Base-by-base conservation (phyloP, 2,329 filamentous ascomycete genomes). In the Purpureocillium lavendulum region DNA sequence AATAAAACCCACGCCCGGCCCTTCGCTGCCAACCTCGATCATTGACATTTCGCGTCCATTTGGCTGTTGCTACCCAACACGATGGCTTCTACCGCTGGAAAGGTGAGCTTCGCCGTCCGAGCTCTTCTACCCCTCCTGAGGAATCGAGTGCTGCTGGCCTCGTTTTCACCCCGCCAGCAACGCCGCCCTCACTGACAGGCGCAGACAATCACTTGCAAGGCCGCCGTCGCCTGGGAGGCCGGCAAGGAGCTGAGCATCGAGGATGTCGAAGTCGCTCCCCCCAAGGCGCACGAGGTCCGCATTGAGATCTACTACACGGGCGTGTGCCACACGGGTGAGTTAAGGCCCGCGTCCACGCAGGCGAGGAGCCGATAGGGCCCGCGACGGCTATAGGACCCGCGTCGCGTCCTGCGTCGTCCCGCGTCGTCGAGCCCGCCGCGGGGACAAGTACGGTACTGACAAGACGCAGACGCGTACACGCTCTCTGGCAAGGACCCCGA, bases 301-400 rank as follows among this genome's bases (percentile, higher is more conserved):
- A 95, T 98, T 60, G 71, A 97, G 73, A 87, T 97, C 62, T 83
- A 90, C 74, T 94, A 96, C 73, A 98, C 92, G 39, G 92, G 92
- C 67, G 92, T 98, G 61, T 98, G 92, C 74, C 92, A 98, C 71
- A 98, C 90, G 61, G 87, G 87, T 92, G 69, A 26, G 21, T 26
- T 30, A 30, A 8, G 17, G 15, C 13, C 13, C 30, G 13, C 30
- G 9, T 30, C 17, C 53, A 36, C 10, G 21, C 5, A 26, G 6
- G 10, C 21, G 6, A 26, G 6, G 21, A 26, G 21, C 21, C 21
- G 21, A 26, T 26, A 26, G 21, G 21, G 21, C 21, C 21, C 21
- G 21, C 21, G 21, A 26, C 21, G 21, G 6, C 21, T 26, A 26
- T 26, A 26, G 21, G 21, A 10, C 21, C 21, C 21, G 21, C n/a